A percentile compares a stretch with the other conserved stretches of the same genome.
These are phyloP conservation scores for Hamamelis virginiana DNA, from an alignment of 164 flowering plant genomes.

Conservation along the genomic window DNA sequence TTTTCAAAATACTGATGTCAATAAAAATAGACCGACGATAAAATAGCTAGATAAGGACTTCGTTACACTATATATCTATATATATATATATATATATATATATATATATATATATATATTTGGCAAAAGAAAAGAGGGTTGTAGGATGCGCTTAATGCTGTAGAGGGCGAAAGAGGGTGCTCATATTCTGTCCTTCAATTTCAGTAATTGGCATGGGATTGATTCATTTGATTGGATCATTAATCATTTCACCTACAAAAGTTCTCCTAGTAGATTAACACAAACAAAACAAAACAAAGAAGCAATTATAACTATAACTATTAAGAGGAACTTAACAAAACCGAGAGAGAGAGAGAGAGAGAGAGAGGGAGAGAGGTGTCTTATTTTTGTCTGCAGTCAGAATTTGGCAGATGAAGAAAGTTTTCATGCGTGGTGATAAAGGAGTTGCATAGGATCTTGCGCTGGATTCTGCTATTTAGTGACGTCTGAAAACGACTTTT, in stretches of 20 bases:
- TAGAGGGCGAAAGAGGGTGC: not conserved
- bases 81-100: too few species aligned
- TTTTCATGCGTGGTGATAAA: constrained; percentile 22
- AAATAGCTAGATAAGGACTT: too few species aligned
- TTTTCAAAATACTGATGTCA: too few species aligned
- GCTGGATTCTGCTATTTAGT: constrained; percentile 13
- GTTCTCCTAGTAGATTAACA: not conserved
- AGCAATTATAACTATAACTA: not conserved
- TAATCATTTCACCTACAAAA: not conserved
- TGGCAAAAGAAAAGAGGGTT: too few species aligned
- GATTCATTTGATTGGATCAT: too few species aligned
- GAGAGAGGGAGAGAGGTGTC: too few species aligned
- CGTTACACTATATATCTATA: too few species aligned
- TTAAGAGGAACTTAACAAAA: not conserved
- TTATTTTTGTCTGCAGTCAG: too few species aligned
- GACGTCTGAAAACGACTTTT: constrained; percentile 4
- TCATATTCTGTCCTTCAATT: not conserved
- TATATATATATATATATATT: too few species aligned
- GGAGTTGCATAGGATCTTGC: constrained; percentile 17
- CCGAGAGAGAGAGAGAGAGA: not conserved
- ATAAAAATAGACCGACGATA: too few species aligned
- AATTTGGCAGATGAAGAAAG: not conserved
- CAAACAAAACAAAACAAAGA: not conserved
- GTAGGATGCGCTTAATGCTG: too few species aligned
- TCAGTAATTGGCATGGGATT: too few species aligned